phyloP scores from a whole-genome alignment of 2,329 filamentous ascomycete genomes.

The Apiospora marii region DNA sequence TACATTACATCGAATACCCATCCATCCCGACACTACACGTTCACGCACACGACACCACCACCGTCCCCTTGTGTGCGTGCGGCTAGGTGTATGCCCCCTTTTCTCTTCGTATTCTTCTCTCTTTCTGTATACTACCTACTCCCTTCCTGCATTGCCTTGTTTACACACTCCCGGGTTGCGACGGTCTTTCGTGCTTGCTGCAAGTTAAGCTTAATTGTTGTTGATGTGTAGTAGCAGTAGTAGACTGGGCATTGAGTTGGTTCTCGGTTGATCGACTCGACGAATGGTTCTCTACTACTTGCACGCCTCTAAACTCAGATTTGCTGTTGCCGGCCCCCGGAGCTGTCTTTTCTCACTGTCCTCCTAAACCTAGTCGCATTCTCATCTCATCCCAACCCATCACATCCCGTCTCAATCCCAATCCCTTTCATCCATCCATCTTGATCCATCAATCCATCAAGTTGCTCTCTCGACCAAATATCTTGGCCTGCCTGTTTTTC shows the following conservation, averaged over 20 bases:
- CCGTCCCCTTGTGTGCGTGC: slow-evolving; percentile 3
- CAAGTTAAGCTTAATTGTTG: slow-evolving; percentile 19
- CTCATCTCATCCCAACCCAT: slow-evolving; percentile 11
- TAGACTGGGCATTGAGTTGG: slow-evolving; percentile 20
- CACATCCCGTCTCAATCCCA: slow-evolving; percentile 16
- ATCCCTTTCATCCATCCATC: slow-evolving; percentile 22
- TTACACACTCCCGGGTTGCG: slow-evolving; percentile 6
- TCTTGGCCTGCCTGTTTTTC: background rate
- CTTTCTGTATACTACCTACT: background rate
- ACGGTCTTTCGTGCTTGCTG: slow-evolving; percentile 4
- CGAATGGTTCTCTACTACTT: slow-evolving; percentile 20
- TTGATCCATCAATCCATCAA: slow-evolving; percentile 31
- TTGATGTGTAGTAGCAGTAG: slow-evolving; percentile 22
- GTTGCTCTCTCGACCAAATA: background rate
- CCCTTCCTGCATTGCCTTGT: background rate
- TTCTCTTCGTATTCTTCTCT: background rate
- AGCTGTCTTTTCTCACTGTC: slow-evolving; percentile 18
- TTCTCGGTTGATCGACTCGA: slow-evolving; percentile 16
- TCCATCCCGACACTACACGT: slow-evolving; percentile 20
- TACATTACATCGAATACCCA: slow-evolving; percentile 14
- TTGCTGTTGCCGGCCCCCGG: slow-evolving; percentile 16
- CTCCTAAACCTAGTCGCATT: slow-evolving; percentile 19
- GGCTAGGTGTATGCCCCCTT: background rate
- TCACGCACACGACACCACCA: slow-evolving; percentile 15
- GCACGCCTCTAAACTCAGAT: slow-evolving; percentile 18